Evolutionary conservation across 805 yeast species (phyloP).

Genomic region (Candida hungchunana): DNA sequence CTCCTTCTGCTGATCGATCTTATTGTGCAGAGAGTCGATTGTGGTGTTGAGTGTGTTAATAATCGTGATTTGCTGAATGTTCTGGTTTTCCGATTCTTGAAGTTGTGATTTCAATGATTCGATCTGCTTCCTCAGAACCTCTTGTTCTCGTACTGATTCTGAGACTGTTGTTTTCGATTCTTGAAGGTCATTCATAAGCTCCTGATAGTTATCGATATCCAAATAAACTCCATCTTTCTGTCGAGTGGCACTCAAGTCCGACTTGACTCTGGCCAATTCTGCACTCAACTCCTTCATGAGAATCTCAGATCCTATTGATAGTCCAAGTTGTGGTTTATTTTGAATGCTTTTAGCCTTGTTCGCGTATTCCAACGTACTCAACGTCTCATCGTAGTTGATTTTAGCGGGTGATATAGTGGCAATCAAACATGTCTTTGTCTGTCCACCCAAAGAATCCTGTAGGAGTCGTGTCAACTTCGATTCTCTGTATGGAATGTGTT

Average conservation of each 20-base stretch:
- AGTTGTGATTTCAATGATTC: conserved; percentile 24
- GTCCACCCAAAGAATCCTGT: conserved; percentile 84
- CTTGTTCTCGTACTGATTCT: conserved; percentile 41
- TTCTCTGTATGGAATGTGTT: conserved; percentile 83
- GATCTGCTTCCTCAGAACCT: conserved; percentile 36
- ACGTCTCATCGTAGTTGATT: conserved; percentile 72
- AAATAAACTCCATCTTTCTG: conserved; percentile 62
- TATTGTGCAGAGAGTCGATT: conserved; percentile 26
- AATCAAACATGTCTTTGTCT: conserved; percentile 79
- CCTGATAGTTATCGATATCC: conserved; percentile 56
- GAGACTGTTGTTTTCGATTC: conserved; percentile 46
- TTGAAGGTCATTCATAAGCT: conserved; percentile 43
- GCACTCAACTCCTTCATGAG: conserved; percentile 44
- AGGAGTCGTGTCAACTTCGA: conserved; percentile 70
- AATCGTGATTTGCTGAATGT: conserved; percentile 21
- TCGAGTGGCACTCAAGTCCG: conserved; percentile 59
- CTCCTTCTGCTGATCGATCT: conserved; percentile 28
- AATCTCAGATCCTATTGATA: conserved; percentile 47
- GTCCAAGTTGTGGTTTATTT: conserved; percentile 64
- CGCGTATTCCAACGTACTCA: conserved; percentile 85
- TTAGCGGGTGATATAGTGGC: conserved; percentile 87
- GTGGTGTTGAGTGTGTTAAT: conserved; percentile 27
- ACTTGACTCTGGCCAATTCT: conserved; percentile 46
- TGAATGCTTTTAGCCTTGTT: conserved; percentile 78
- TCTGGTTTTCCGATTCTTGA: conserved; percentile 20